phyloP scores from a whole-genome alignment of 352 stramenopile genomes.

The Pythium apleroticum region DNA sequence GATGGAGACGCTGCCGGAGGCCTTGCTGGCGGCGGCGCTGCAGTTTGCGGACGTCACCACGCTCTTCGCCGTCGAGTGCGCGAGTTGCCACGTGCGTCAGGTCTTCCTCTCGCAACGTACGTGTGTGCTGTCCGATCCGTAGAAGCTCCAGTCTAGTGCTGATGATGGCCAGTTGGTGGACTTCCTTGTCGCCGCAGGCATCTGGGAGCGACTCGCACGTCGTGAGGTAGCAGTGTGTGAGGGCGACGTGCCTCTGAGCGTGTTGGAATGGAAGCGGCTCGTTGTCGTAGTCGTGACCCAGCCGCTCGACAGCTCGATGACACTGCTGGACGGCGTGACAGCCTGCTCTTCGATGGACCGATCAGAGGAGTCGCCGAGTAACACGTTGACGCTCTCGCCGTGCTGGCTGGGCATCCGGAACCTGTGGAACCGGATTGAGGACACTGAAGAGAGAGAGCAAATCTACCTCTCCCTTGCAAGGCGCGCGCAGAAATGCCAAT shows the following conservation, averaged over 20 bases:
- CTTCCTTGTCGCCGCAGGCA: not conserved
- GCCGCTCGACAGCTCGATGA: not conserved
- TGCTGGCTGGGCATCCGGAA: conserved; percentile 1
- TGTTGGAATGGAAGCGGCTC: not conserved
- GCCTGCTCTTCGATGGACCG: conserved; percentile 13
- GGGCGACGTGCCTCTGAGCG: not conserved
- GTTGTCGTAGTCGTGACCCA: not conserved
- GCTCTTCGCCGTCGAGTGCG: conserved; percentile 5
- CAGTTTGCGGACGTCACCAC: not conserved
- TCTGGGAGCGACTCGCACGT: not conserved
- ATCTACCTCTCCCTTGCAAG: not conserved
- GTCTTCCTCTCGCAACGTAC: not conserved
- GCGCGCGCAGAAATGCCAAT: conserved; percentile 53
- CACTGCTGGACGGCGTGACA: not conserved
- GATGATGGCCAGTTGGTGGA: too few species aligned
- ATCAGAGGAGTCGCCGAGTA: not conserved
- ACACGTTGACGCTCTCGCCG: conserved; percentile 13
- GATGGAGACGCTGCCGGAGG: conserved; percentile 3
- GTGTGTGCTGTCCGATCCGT: not conserved
- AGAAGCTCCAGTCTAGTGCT: too few species aligned
- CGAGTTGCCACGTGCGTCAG: not conserved
- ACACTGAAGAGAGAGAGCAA: not conserved
- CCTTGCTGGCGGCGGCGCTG: not conserved
- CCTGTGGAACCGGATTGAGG: not conserved
- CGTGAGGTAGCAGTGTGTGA: too few species aligned